phyloP scores from a whole-genome alignment of 2,329 filamentous ascomycete species.

The Botrytis tulipae region DNA sequence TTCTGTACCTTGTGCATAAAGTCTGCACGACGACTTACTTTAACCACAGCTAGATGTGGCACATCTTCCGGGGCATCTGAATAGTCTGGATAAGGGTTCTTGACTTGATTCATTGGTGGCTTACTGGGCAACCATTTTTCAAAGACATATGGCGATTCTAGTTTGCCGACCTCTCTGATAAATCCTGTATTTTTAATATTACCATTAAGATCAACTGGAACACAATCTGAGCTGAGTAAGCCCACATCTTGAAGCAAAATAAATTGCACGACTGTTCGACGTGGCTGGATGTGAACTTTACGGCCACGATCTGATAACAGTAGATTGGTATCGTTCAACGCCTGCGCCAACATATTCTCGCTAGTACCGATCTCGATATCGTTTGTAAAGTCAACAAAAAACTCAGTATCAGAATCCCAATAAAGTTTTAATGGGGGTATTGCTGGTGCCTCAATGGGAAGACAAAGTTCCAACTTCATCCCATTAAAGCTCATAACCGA shows the following conservation, averaged over 20 bases:
- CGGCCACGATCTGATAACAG: constrained; percentile 31
- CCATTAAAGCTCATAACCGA: constrained; percentile 17
- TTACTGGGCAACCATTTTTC: constrained; percentile 45
- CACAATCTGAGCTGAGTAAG: neutral
- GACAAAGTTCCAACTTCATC: constrained; percentile 24
- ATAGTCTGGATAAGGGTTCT: constrained; percentile 41
- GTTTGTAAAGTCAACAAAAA: constrained; percentile 18
- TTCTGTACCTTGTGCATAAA: constrained; percentile 50
- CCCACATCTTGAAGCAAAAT: neutral
- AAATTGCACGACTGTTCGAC: constrained; percentile 29
- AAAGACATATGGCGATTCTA: constrained; percentile 40
- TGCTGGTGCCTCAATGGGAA: constrained; percentile 28
- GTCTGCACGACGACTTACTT: constrained; percentile 56
- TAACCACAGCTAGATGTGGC: constrained; percentile 49
- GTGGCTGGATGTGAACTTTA: constrained; percentile 27
- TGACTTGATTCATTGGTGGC: constrained; percentile 45
- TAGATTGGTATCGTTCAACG: constrained; percentile 27
- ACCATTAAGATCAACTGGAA: neutral
- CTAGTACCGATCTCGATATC: neutral
- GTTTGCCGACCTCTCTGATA: constrained; percentile 28
- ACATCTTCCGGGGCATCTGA: constrained; percentile 44
- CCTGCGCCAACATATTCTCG: neutral
- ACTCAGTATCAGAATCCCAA: constrained; percentile 34
- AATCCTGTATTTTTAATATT: constrained; percentile 23
- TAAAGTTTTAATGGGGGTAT: constrained; percentile 32